Evolutionary conservation across 306 rosid species (phyloP), one percentile per base, ranked within the genome.

Genomic region (Macrotyloma uniflorum): DNA sequence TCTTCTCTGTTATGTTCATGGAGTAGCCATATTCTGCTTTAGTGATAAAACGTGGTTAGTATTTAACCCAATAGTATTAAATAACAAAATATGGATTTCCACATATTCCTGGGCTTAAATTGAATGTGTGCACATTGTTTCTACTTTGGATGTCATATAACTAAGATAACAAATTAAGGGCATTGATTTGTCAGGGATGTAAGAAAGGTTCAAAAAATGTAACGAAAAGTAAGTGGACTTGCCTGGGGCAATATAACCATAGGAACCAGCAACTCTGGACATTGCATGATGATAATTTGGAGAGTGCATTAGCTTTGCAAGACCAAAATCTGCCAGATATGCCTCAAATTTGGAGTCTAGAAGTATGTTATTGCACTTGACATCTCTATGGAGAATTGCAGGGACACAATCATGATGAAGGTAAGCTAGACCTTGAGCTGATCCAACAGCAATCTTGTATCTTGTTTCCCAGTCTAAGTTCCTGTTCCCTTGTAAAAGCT

Each of bases 201-300:
- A 63, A 42, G 23, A 22, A 67, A 18, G 51, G 22, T 61, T 28
- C 67, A 20, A 58, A 45, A 19, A 64, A 38, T 0, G 50, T 51
- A 62, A 77, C 46, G 43, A 42, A 70, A 38, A 70, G 66, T 20
- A 70, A 61, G 54, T 40, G 14, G 24, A 80, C 78, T 69, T 90
- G 85, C 99, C 99, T 83, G 99, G 99, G 59, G 99, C 99, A 78
- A 96, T 96, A 51, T 96, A 96, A 58, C 99, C 99, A 51, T 96
- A 96, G 12, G 99, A 96, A 7, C 99, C 99, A 18, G 99, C 99
- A 53, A 96, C 97, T 85, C 98, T 88, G 28, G 99, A 96, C 91
- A 91, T 93, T 50, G 97, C 99, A 35, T 93, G 97, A 74, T 88
- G 91, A 81, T 91, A 93, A 67, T 50, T 91, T 64, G 94, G 94